Conservation (phyloP, 169 alveolate genomes). For the Pseudocohnilembus persalinus region DNA sequence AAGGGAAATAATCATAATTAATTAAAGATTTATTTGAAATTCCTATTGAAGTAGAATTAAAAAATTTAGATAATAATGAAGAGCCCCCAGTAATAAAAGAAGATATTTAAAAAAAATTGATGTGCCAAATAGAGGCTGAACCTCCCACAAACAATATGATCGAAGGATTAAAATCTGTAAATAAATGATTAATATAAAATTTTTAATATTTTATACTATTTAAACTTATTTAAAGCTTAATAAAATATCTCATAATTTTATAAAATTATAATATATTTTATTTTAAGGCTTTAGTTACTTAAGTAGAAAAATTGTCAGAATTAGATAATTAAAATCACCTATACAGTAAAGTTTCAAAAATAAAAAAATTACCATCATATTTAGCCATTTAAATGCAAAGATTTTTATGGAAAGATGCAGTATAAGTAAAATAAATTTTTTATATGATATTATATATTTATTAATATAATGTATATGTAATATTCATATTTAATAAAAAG, state of each 20-base stretch:
- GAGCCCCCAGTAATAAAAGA: background rate
- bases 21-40: background rate
- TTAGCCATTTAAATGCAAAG: conserved; percentile 71
- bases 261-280: background rate
- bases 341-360: conserved; percentile 59
- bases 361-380: conserved; percentile 75
- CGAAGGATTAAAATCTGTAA: background rate
- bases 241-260: background rate
- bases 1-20: background rate
- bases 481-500: background rate
- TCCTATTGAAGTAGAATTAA: background rate
- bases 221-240: too few relatives aligned
- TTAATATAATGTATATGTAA: too few relatives aligned
- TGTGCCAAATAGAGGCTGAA: background rate
- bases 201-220: too few relatives aligned
- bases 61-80: background rate
- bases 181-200: too few relatives aligned
- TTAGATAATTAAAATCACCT: conserved; percentile 47
- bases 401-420: conserved; percentile 73
- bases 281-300: conserved; percentile 51
- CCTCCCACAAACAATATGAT: background rate
- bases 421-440: conserved; percentile 34
- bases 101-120: background rate
- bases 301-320: conserved; percentile 68
- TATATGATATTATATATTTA: too few relatives aligned